phyloP scores from a whole-genome alignment of 768 basidiomycete species.

The Lactifluus echinatus region DNA sequence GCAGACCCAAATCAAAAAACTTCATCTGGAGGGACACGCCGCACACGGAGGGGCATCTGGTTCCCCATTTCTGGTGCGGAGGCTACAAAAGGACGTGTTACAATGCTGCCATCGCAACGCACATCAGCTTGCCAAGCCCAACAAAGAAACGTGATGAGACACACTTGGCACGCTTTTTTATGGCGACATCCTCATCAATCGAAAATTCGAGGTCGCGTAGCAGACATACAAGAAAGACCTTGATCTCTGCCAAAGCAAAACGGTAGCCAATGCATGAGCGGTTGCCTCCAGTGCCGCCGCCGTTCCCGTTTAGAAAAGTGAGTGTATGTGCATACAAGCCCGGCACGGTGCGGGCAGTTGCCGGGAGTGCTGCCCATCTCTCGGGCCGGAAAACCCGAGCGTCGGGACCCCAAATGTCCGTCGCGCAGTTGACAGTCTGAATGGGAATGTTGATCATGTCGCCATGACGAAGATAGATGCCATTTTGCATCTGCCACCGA shows the following conservation, averaged over 20 bases:
- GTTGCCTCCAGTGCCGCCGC: slow-evolving; percentile 35
- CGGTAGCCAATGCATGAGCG: slow-evolving; percentile 55
- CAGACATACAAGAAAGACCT: slow-evolving; percentile 51
- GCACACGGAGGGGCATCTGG: slow-evolving; percentile 51
- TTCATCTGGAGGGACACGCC: slow-evolving; percentile 23
- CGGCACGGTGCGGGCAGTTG: slow-evolving; percentile 32
- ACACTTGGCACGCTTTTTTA: slow-evolving; percentile 59
- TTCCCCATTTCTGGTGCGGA: slow-evolving; percentile 45
- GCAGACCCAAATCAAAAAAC: too few relatives aligned
- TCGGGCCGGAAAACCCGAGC: slow-evolving; percentile 55
- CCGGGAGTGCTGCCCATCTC: slow-evolving; percentile 39
- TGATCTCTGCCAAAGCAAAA: slow-evolving; percentile 56
- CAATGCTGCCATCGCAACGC: slow-evolving; percentile 31
- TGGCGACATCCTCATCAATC: slow-evolving; percentile 41
- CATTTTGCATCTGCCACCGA: slow-evolving; percentile 1
- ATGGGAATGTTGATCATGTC: slow-evolving; percentile 55
- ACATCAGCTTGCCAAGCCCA: slow-evolving; percentile 17
- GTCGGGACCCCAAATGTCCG: slow-evolving; percentile 55
- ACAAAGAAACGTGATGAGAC: slow-evolving; percentile 25
- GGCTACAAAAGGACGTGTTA: slow-evolving; percentile 50
- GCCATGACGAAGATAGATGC: slow-evolving; percentile 27
- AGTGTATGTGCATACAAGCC: slow-evolving; percentile 47
- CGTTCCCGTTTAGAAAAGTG: slow-evolving; percentile 49
- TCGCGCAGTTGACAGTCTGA: slow-evolving; percentile 48
- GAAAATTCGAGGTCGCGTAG: slow-evolving; percentile 49